Evolutionary conservation across 345 rosid genomes (phyloP).

Genomic region (Arabidopsis suecica): DNA sequence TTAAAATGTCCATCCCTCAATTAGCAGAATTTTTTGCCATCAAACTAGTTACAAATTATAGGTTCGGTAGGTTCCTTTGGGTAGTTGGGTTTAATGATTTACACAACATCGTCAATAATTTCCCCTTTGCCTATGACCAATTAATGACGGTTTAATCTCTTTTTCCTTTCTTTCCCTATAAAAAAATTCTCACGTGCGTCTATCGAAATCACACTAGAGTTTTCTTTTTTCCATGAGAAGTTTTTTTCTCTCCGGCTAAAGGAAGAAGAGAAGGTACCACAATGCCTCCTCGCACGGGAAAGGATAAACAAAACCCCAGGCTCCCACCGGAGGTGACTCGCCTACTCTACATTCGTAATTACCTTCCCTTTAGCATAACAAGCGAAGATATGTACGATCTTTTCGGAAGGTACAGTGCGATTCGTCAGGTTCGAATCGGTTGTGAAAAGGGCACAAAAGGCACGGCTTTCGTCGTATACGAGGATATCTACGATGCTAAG

Average conservation of each 20-base stretch:
- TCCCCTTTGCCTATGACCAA: no score
- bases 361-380: constrained; percentile 96
- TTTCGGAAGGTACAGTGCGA: constrained; percentile 95
- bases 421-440: constrained; percentile 95
- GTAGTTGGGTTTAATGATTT: no score
- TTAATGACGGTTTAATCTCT: no score
- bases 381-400: constrained; percentile 99
- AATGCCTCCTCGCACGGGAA: constrained; percentile 59
- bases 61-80: no score
- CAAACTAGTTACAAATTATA: no score
- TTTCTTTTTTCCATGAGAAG: neutral
- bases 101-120: no score
- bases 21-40: no score
- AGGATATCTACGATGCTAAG: no score
- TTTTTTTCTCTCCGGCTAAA: neutral
- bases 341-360: constrained; percentile 91
- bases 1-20: no score
- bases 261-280: constrained; percentile 54
- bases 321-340: constrained; percentile 97
- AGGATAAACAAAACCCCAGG: constrained; percentile 59
- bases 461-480: no score
- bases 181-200: no score
- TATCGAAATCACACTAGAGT: neutral
- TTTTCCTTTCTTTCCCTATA: no score
- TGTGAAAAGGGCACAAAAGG: constrained; percentile 49